Percentiles rank a stretch among this genome's conserved stretches.
These are phyloP conservation scores for Chalciporus piperatus DNA, from an alignment of 768 basidiomycete species.

Conservation along the genomic window DNA sequence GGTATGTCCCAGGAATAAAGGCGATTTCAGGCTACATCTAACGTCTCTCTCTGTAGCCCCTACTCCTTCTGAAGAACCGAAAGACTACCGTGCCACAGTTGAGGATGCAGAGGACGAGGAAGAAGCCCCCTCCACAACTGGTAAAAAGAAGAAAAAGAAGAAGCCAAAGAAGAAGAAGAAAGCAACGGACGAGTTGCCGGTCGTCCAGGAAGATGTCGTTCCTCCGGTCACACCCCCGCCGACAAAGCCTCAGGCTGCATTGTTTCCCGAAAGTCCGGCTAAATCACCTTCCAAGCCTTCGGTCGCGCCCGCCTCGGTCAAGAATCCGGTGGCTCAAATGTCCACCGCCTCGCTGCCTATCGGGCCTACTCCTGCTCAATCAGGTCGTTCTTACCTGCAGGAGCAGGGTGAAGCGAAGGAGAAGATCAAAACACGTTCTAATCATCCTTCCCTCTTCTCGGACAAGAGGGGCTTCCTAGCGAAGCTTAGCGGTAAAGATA, in stretches of 20 bases:
- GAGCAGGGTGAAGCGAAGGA: conserved; percentile 48
- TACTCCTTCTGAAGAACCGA: conserved; percentile 27
- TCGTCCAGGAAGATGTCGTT: conserved; percentile 21
- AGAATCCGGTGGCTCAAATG: conserved; percentile 22
- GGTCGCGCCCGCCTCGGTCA: conserved; percentile 15
- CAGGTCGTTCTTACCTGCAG: conserved; percentile 67
- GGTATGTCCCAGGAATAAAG: conserved; percentile 7
- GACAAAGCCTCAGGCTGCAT: conserved; percentile 14
- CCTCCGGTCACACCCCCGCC: conserved; percentile 17
- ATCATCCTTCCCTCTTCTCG: conserved; percentile 51
- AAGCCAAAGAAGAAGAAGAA: conserved; percentile 72
- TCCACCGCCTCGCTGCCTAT: conserved; percentile 44
- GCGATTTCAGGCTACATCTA: neutral
- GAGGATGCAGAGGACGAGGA: conserved; percentile 77
- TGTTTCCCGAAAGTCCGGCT: conserved; percentile 26
- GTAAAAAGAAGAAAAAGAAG: conserved; percentile 46
- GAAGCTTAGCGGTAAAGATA: conserved; percentile 36
- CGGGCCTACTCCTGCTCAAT: conserved; percentile 57
- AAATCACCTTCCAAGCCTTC: conserved; percentile 10
- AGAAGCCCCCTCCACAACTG: conserved; percentile 28
- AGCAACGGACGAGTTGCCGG: conserved; percentile 11
- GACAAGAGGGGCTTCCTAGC: conserved; percentile 48
- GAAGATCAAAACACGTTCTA: conserved; percentile 71
- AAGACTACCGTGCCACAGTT: conserved; percentile 45
- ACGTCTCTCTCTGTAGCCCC: conserved; percentile 9